Base-by-base conservation (phyloP, 768 basidiomycete genomes). In the Amanita molliuscula region DNA sequence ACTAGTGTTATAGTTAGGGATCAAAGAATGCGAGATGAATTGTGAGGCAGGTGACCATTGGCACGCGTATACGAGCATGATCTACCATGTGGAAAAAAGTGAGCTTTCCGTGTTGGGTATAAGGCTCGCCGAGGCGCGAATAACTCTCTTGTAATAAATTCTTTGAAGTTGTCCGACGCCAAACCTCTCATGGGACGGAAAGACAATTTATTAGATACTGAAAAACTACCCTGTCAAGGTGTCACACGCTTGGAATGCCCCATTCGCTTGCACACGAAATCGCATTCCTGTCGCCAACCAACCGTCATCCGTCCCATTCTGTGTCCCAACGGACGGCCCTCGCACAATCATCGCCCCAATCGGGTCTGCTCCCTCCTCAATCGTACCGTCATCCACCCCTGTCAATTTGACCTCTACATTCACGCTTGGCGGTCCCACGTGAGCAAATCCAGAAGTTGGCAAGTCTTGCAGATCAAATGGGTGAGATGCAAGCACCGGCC, bases 341-440 rank as follows among this genome's bases (percentile, higher is more conserved):
- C 86, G 73, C 10, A 88, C 73, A 31, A 75, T 50, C 40, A 91
- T 64, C 21, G 62, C 59, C 1, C 88, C 89, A 6, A 60, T 64
- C 2, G 88, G 87, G 56, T 90, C 84, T 2, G 55, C 73, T 2
- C 85, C 88, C 2, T 57, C 65, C 60, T 88, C 88, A 6, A 89
- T 69, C 8, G 65, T 62, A 1, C 69, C 71, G 48, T 94, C 88
- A 37, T 82, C 70, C 8, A 88, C 76, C 0, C 74, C 81, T 0
- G 74, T 60, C n/a, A 97, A 71, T 61, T 91, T 85, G 4, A 77
- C 81, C 63, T 96, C 94, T 0, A 92, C 70, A 58, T 94, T 94
- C 48, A 82, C 72, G n/a, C 81, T 77, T 2, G 94, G 93, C 3
- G 91, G 82, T 3, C 92, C 93, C 10, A 78, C 76, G 57, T 75